A percentile compares a stretch with the other conserved stretches of the same genome.
phyloP scores from a whole-genome alignment of 1,139 yeast species.

The Taiozyma sp. region DNA sequence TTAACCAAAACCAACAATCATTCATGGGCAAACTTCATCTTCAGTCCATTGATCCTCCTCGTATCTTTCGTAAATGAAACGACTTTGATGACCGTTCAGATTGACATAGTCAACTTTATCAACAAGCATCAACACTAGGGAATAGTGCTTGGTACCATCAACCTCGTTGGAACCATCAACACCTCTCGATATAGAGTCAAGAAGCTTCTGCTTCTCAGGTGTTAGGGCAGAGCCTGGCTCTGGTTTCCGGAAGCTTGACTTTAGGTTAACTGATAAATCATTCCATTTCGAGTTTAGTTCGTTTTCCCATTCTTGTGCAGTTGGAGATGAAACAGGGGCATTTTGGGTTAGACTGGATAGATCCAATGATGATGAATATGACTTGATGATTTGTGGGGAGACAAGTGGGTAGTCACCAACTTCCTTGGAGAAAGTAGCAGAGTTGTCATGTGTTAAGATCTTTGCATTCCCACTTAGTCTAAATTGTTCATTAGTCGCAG shows the following conservation, averaged over 20 bases:
- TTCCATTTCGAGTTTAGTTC: constrained; percentile 67
- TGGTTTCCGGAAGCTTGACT: constrained; percentile 67
- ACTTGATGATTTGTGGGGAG: constrained; percentile 24
- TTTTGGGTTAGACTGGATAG: constrained; percentile 4
- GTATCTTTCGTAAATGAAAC: constrained; percentile 49
- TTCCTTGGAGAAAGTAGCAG: constrained; percentile 11
- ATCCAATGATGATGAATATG: constrained; percentile 18
- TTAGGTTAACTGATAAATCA: constrained; percentile 52
- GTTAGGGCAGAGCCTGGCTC: constrained; percentile 57
- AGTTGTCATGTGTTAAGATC: constrained; percentile 33
- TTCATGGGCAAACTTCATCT: constrained; percentile 68
- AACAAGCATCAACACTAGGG: constrained; percentile 62
- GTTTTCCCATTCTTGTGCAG: constrained; percentile 51
- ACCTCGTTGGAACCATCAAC: constrained; percentile 77
- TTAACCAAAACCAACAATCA: not conserved
- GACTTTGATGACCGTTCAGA: constrained; percentile 42
- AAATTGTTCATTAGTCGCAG: constrained; percentile 55
- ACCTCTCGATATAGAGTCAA: constrained; percentile 73
- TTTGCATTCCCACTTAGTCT: constrained; percentile 65
- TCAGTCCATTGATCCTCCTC: constrained; percentile 67
- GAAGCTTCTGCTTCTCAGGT: constrained; percentile 41
- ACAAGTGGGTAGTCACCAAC: constrained; percentile 25
- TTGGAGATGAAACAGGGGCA: constrained; percentile 7
- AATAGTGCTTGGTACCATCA: constrained; percentile 64
- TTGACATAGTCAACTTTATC: constrained; percentile 71